Evolutionary conservation across 176 grass and related monocot genomes (phyloP).

Genomic region (Alopecurus myosuroides): DNA sequence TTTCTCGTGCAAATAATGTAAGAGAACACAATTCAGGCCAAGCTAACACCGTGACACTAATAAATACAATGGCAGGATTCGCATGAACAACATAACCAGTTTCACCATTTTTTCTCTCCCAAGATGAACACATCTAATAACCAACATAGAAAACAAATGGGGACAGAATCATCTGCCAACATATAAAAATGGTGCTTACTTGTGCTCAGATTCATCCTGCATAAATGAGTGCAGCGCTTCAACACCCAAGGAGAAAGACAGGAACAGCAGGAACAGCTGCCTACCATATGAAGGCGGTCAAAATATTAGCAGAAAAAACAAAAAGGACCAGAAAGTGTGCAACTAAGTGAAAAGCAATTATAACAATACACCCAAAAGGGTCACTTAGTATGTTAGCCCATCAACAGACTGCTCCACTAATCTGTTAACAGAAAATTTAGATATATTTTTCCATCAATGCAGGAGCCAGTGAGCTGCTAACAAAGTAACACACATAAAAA

Average conservation of each 20-base stretch:
- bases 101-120: neutral
- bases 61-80: neutral
- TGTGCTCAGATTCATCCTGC: conserved; percentile 99
- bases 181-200: conserved; percentile 51
- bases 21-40: neutral
- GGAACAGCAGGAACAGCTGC: conserved; percentile 96
- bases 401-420: neutral
- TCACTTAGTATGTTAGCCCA: neutral
- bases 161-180: neutral
- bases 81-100: neutral
- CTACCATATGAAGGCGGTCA: conserved; percentile 43
- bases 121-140: neutral
- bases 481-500: neutral
- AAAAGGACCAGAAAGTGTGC: neutral
- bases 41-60: neutral
- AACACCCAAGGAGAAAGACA: conserved; percentile 93
- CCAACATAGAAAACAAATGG: neutral
- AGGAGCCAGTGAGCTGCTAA: neutral
- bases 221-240: conserved; percentile 96
- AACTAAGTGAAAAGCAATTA: neutral
- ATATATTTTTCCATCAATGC: neutral
- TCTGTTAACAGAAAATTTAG: neutral
- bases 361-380: neutral
- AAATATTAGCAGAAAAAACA: neutral
- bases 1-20: neutral